A percentile compares a stretch with the other conserved stretches of the same genome.
Evolutionary conservation across 177 flowering plant genomes (phyloP).

Genomic region (Tripterygium wilfordii): DNA sequence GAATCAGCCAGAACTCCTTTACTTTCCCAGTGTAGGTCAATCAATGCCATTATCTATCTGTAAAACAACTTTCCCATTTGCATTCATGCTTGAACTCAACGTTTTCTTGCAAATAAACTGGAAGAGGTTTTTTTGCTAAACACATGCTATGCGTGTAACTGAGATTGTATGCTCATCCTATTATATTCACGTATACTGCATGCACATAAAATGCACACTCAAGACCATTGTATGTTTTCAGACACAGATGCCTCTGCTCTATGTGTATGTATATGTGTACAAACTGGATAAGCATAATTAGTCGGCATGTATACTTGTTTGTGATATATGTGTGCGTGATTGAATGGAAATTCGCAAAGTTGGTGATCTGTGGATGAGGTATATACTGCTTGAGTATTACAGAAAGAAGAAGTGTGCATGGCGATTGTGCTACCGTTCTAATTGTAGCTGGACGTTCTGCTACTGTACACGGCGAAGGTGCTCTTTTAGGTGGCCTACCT

Average conservation of each 20-base stretch:
- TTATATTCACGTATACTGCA: too few species aligned
- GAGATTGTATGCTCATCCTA: not conserved
- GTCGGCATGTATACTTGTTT: too few species aligned
- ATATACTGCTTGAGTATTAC: conserved; percentile 24
- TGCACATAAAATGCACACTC: too few species aligned
- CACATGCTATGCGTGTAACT: too few species aligned
- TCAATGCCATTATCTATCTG: too few species aligned
- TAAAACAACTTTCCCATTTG: not conserved
- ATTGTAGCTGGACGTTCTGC: conserved; percentile 17
- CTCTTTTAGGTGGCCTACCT: not conserved
- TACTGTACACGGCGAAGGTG: conserved; percentile 17
- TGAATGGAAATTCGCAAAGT: not conserved
- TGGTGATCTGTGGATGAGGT: conserved; percentile 15
- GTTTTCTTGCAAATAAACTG: not conserved
- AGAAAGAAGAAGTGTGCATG: conserved; percentile 19
- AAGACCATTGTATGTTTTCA: too few species aligned
- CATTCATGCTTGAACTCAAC: not conserved
- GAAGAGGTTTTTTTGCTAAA: too few species aligned
- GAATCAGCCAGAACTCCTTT: conserved; percentile 11
- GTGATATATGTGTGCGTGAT: not conserved
- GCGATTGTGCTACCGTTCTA: conserved; percentile 19
- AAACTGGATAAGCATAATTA: too few species aligned
- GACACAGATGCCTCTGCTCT: too few species aligned
- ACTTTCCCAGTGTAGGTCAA: conserved; percentile 43
- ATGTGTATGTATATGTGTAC: too few species aligned